phyloP scores from a whole-genome alignment of 768 basidiomycete genomes.

The Podaxis mareebaensis region DNA sequence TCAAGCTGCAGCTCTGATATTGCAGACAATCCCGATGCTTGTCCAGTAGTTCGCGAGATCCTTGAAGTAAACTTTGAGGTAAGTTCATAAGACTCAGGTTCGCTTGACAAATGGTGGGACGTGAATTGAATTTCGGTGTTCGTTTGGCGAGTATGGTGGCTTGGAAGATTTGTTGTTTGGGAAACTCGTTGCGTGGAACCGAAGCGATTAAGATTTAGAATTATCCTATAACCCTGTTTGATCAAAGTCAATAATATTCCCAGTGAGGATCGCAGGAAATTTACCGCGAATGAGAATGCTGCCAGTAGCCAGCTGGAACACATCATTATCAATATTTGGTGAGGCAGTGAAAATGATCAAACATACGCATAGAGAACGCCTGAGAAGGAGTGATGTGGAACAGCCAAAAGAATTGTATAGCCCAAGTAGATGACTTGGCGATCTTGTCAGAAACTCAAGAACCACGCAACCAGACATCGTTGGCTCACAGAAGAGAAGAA shows the following conservation, averaged over 20 bases:
- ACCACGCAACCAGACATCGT: neutral
- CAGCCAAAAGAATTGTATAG: neutral
- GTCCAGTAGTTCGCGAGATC: neutral
- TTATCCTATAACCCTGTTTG: conserved; percentile 35
- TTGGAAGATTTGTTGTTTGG: conserved; percentile 7
- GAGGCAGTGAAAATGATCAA: neutral
- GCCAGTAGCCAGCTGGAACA: conserved; percentile 34
- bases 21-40: conserved; percentile 6
- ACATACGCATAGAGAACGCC: conserved; percentile 34
- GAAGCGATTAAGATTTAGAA: conserved; percentile 34
- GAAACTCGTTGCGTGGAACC: conserved; percentile 20
- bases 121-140: conserved; percentile 32
- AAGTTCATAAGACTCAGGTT: conserved; percentile 27
- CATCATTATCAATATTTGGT: neutral
- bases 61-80: neutral
- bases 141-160: conserved; percentile 24
- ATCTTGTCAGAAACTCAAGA: neutral
- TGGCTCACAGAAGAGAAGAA: conserved; percentile 37
- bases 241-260: neutral
- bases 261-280: conserved; percentile 10
- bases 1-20: conserved; percentile 17
- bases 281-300: conserved; percentile 34
- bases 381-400: conserved; percentile 25
- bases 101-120: conserved; percentile 22
- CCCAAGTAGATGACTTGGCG: conserved; percentile 6